Conservation (phyloP, 768 basidiomycete genomes). For the Tricholoma furcatifolium region DNA sequence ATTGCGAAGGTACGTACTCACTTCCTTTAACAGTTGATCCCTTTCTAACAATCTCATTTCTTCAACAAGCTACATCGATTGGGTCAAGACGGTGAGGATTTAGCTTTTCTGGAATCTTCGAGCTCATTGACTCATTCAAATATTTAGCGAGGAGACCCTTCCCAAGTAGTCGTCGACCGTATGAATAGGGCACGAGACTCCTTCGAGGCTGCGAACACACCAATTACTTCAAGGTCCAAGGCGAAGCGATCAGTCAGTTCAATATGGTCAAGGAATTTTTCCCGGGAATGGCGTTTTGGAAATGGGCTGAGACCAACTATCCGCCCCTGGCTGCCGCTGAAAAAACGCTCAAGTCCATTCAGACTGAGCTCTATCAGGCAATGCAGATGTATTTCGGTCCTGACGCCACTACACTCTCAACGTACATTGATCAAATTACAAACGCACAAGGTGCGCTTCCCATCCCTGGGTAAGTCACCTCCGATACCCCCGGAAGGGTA, state of each 20-base stretch:
- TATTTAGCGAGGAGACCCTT: not conserved
- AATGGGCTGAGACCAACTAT: not conserved
- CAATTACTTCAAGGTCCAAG: not conserved
- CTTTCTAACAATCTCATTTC: not conserved
- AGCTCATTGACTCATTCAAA: not conserved
- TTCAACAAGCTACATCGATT: not conserved
- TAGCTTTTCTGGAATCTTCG: not conserved
- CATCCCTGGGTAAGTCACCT: not conserved
- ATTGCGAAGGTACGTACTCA: conserved; percentile 2
- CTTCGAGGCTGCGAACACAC: not conserved
- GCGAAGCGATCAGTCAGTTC: not conserved
- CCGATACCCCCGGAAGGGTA: too few relatives aligned
- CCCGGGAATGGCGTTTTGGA: not conserved
- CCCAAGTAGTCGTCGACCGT: not conserved
- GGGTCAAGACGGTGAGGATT: not conserved
- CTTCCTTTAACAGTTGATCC: not conserved
- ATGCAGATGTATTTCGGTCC: not conserved
- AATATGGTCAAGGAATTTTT: not conserved
- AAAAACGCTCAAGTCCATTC: not conserved
- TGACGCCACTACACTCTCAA: not conserved
- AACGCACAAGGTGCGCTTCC: not conserved
- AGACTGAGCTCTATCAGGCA: not conserved
- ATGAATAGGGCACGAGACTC: not conserved
- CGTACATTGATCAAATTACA: not conserved
- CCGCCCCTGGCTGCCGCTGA: not conserved